These are phyloP conservation scores for Moesziomyces sp. DNA, from an alignment of 1,284 basidiomycete species.

Conservation along the genomic window DNA sequence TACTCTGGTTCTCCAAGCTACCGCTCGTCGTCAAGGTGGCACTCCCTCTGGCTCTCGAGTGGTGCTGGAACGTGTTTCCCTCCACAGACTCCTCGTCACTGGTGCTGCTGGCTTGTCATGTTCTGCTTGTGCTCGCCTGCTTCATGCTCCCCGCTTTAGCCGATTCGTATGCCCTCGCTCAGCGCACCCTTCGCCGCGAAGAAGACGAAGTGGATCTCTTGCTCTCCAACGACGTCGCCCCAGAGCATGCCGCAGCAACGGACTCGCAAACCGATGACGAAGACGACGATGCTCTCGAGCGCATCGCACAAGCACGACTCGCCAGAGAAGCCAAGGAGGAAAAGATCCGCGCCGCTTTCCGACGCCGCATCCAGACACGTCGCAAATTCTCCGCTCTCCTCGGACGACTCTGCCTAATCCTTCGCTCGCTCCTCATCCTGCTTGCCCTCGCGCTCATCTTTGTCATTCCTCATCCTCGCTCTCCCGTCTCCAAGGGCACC, in stretches of 20 bases:
- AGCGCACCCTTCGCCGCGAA: constrained; percentile 2
- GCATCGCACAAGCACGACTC: constrained; percentile 15
- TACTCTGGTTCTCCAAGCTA: constrained; percentile 74
- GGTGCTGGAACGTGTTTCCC: constrained; percentile 60
- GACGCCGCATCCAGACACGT: constrained; percentile 36
- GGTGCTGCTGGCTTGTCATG: constrained; percentile 44
- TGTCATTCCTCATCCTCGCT: constrained; percentile 49
- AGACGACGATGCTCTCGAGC: constrained; percentile 14
- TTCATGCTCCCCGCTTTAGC: constrained; percentile 23
- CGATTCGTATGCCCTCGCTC: neutral
- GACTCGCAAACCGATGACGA: constrained; percentile 1
- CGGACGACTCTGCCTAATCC: constrained; percentile 15
- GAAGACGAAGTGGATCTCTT: constrained; percentile 34
- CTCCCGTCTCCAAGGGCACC: constrained; percentile 55
- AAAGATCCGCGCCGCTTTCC: constrained; percentile 27
- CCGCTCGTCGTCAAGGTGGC: constrained; percentile 30
- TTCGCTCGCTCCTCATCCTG: constrained; percentile 28
- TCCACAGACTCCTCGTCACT: constrained; percentile 47
- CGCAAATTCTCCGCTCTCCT: constrained; percentile 18
- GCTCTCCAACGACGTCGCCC: constrained; percentile 9
- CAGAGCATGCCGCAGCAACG: neutral
- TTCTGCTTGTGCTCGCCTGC: constrained; percentile 37
- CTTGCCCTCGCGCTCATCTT: constrained; percentile 41
- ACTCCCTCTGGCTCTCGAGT: constrained; percentile 39
- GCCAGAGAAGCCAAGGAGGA: constrained; percentile 21